Base-by-base conservation (phyloP, 2,329 filamentous ascomycete species). In the Cladosporium oxysporum region DNA sequence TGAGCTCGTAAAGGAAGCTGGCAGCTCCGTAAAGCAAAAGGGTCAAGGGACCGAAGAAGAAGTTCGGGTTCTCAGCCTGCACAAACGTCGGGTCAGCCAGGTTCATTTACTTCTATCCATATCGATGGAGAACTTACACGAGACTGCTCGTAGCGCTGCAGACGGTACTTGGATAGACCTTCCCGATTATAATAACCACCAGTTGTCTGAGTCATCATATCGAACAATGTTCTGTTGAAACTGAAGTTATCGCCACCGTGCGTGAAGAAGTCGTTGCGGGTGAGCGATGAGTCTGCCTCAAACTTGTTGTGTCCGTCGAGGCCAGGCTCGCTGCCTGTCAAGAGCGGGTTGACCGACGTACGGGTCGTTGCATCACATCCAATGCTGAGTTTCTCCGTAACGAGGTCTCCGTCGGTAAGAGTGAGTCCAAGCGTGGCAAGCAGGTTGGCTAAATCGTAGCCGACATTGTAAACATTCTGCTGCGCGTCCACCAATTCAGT, bases 291-390 rank as follows among this genome's bases (percentile, higher is more conserved):
- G 65, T 81, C 78, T 7, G 70, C 71, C 67, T 81, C 79, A 62
- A 81, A 81, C 71, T 81, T 82, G 71, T 81, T 80, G 71, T 82
- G 80, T 33, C 76, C 79, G 41, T 80, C 76, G 8, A 82, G 74
- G 59, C 80, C 80, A 11, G 79, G 79, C 69, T 81, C 75, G 35
- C 69, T 71, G 55, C 79, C 80, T 63, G 73, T 77, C 35, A 76
- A 61, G 33, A 66, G 64, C 16, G 78, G 71, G 67, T 69, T 72
- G 69, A 72, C 61, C 0, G 79, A 79, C 11, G 80, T 82, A 8
- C 79, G 74, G 6, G 70, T 75, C 2, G 80, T 81, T 26, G 80
- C 79, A 68, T 82, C 79, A 53, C 80, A 82, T n/a, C 79, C 79
- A 57, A 82, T 80, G 50, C 77, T 80, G 6, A 82, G 74, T 71